Conservation (phyloP, 2,329 filamentous ascomycete species). For the Fusarium aywerte region DNA sequence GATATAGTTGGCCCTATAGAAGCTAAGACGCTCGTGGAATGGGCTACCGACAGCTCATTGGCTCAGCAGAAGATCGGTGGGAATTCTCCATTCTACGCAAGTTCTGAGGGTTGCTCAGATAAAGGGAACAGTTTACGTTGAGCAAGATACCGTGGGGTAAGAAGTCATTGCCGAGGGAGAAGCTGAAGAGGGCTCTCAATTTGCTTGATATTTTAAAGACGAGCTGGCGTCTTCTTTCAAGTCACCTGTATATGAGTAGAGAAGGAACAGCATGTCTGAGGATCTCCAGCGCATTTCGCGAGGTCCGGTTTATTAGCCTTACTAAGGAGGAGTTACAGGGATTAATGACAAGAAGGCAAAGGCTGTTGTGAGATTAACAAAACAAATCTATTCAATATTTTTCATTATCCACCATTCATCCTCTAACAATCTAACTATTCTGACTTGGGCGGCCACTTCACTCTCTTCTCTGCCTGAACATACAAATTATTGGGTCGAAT, state of each 20-base stretch:
- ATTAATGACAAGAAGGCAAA: background rate
- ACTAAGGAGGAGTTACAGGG: too few relatives aligned
- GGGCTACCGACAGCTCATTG: background rate
- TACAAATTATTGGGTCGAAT: conserved; percentile 67
- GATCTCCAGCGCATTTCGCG: too few relatives aligned
- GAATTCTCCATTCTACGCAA: background rate
- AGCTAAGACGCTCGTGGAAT: background rate
- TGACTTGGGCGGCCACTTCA: conserved; percentile 16
- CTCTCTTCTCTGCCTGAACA: conserved; percentile 57
- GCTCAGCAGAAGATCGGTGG: background rate
- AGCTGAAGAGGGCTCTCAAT: too few relatives aligned
- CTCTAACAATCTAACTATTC: background rate
- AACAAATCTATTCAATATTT: background rate
- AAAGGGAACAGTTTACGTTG: too few relatives aligned
- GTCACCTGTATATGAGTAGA: too few relatives aligned
- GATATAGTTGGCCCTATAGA: background rate
- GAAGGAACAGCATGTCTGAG: too few relatives aligned
- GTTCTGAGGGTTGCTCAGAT: too few relatives aligned
- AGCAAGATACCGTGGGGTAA: too few relatives aligned
- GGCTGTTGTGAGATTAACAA: background rate
- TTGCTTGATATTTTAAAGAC: too few relatives aligned
- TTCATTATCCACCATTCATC: background rate
- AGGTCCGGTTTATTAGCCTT: too few relatives aligned
- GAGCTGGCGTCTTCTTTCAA: too few relatives aligned
- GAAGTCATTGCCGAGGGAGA: too few relatives aligned